These are phyloP conservation scores for Paraurostyla sp. DNA, from an alignment of 73 alveolate genomes.

Conservation along the genomic window DNA sequence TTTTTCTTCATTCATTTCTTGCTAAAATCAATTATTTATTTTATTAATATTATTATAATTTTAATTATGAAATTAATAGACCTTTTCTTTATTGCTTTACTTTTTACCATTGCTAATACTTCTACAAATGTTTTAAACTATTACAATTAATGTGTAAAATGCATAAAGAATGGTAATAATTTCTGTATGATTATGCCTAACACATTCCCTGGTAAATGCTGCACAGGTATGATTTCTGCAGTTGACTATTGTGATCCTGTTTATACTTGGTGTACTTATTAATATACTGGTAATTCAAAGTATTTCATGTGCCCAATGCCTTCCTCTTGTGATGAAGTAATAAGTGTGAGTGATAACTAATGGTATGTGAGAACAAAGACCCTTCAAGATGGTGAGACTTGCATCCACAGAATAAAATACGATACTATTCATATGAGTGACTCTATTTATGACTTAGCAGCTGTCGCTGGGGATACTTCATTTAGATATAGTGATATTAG, in stretches of 20 bases:
- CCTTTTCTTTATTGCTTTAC: neutral
- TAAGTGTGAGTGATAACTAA: slow-evolving; percentile 45
- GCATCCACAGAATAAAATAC: slow-evolving; percentile 44
- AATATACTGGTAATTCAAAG: slow-evolving; percentile 37
- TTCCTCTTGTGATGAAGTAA: slow-evolving; percentile 18
- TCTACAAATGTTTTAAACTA: slow-evolving; percentile 8
- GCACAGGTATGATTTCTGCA: slow-evolving; percentile 9
- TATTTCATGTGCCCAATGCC: slow-evolving; percentile 39
- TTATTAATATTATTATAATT: no score
- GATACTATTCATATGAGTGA: slow-evolving; percentile 45
- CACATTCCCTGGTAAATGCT: slow-evolving; percentile 38
- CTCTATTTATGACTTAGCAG: neutral
- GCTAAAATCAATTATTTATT: no score
- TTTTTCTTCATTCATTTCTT: no score
- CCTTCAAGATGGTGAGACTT: slow-evolving; percentile 40
- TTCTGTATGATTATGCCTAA: slow-evolving; percentile 55
- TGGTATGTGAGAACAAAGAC: slow-evolving; percentile 5
- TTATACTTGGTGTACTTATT: slow-evolving; percentile 48
- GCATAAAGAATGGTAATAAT: slow-evolving; percentile 22
- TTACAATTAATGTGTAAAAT: slow-evolving; percentile 40
- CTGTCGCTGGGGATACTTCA: slow-evolving; percentile 38
- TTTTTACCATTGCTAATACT: neutral
- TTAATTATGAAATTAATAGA: neutral
- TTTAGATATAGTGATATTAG: slow-evolving; percentile 8
- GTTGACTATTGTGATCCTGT: slow-evolving; percentile 44